Evolutionary conservation across 352 stramenopile species (phyloP).

Genomic region (Phytophthora foliorum): DNA sequence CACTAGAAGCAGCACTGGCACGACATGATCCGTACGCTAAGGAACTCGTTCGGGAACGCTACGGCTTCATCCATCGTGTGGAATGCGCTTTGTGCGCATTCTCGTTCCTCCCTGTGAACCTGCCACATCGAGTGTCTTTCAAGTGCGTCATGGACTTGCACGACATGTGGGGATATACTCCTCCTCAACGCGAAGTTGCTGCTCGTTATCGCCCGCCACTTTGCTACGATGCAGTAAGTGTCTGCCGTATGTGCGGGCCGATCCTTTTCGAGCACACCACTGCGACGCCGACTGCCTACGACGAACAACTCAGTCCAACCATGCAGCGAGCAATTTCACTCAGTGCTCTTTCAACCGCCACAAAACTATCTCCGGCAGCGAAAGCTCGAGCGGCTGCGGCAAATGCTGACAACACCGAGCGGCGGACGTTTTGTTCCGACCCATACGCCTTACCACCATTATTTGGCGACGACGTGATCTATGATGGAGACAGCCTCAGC

Average conservation of each 20-base stretch:
- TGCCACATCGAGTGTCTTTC: conserved; percentile 80
- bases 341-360: conserved; percentile 11
- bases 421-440: conserved; percentile 53
- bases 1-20: conserved; percentile 34
- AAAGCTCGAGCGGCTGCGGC: conserved; percentile 21
- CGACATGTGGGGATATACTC: conserved; percentile 60
- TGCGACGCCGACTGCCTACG: conserved; percentile 27
- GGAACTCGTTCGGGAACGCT: conserved; percentile 64
- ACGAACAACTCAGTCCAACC: conserved; percentile 18
- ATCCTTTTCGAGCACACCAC: conserved; percentile 70
- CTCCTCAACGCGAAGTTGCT: conserved; percentile 50
- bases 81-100: conserved; percentile 76
- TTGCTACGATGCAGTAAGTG: conserved; percentile 77
- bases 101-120: conserved; percentile 60
- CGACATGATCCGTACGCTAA: conserved; percentile 55
- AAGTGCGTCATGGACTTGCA: conserved; percentile 85
- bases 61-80: conserved; percentile 66
- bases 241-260: conserved; percentile 81
- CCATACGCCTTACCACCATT: conserved; percentile 75
- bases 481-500: conserved; percentile 45
- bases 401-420: conserved; percentile 24
- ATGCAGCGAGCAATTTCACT: conserved; percentile 27
- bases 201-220: conserved; percentile 69
- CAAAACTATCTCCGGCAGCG: conserved; percentile 19
- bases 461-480: conserved; percentile 65